Evolutionary conservation across 2,329 filamentous ascomycete species (phyloP).

Genomic region (Aspergillus persii): DNA sequence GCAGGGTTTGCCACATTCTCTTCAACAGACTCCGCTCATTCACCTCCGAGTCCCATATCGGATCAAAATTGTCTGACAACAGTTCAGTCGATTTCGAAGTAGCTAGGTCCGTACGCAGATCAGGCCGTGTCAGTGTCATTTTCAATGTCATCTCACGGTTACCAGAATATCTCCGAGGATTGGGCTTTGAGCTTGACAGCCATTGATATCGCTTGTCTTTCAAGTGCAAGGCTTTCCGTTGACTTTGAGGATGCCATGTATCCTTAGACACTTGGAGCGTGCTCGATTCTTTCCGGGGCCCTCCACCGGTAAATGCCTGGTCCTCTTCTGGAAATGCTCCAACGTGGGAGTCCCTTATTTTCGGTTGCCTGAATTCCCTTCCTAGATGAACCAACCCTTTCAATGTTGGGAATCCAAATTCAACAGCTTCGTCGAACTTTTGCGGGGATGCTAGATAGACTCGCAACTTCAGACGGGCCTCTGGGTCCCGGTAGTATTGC

Average conservation of each 20-base stretch:
- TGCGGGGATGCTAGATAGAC: slow-evolving; percentile 85
- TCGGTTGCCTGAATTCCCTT: slow-evolving; percentile 18
- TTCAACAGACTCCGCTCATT: slow-evolving; percentile 40
- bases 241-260: slow-evolving; percentile 10
- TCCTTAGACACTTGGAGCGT: slow-evolving; percentile 10
- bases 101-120: slow-evolving; percentile 58
- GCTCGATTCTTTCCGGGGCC: slow-evolving; percentile 21
- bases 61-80: slow-evolving; percentile 42
- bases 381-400: slow-evolving; percentile 22
- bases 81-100: slow-evolving; percentile 51
- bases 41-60: slow-evolving; percentile 44
- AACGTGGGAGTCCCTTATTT: slow-evolving; percentile 46
- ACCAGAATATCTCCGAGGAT: slow-evolving; percentile 54
- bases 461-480: slow-evolving; percentile 80
- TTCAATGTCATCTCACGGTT: slow-evolving; percentile 91
- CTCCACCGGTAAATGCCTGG: slow-evolving; percentile 42
- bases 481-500: slow-evolving; percentile 84
- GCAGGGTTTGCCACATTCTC: slow-evolving; percentile 46
- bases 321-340: slow-evolving; percentile 54
- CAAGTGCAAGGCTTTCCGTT: slow-evolving; percentile 14
- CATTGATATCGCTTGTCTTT: slow-evolving; percentile 17
- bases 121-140: slow-evolving; percentile 90
- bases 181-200: slow-evolving; percentile 30
- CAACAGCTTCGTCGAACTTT: slow-evolving; percentile 92
- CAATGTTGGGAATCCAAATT: slow-evolving; percentile 77